phyloP scores from a whole-genome alignment of 2,329 filamentous ascomycete species.

The Corniculantispora saksenae region DNA sequence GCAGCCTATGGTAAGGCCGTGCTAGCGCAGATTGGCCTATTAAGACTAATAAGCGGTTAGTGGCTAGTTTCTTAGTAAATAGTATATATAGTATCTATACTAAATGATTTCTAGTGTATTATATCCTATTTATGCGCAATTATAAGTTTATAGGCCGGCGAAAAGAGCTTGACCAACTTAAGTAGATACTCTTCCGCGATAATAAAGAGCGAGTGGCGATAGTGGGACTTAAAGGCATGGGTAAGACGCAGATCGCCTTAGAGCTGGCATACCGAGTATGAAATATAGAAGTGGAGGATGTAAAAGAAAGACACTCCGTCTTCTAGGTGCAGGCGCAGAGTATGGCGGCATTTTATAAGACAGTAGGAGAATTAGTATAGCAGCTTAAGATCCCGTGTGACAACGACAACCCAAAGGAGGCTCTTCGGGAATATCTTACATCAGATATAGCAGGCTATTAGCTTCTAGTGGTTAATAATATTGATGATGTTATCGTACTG shows the following conservation, averaged over 20 bases:
- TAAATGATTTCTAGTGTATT: conserved; percentile 6
- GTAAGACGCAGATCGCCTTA: conserved; percentile 41
- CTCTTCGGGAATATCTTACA: conserved; percentile 49
- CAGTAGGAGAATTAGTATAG: conserved; percentile 36
- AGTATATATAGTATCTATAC: neutral
- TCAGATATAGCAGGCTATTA: conserved; percentile 32
- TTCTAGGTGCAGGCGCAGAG: conserved; percentile 45
- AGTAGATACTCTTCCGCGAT: conserved; percentile 27
- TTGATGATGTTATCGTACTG: conserved; percentile 37
- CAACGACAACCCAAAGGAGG: conserved; percentile 60
- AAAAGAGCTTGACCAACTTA: conserved; percentile 10
- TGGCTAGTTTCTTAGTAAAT: neutral
- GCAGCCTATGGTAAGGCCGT: conserved; percentile 29
- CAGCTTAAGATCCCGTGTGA: conserved; percentile 37
- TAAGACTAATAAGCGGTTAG: conserved; percentile 5
- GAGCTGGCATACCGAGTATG: conserved; percentile 40
- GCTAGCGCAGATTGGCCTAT: conserved; percentile 14
- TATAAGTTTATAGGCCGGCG: conserved; percentile 9
- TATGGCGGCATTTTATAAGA: conserved; percentile 39
- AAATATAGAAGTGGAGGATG: conserved; percentile 36
- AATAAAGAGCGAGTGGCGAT: conserved; percentile 28
- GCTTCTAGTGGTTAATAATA: conserved; percentile 43
- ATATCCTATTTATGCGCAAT: conserved; percentile 12
- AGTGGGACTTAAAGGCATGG: conserved; percentile 39
- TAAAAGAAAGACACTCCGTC: conserved; percentile 30